Evolutionary conservation across 176 grass and related monocot species (phyloP).

Genomic region (Saccharum officinarum): DNA sequence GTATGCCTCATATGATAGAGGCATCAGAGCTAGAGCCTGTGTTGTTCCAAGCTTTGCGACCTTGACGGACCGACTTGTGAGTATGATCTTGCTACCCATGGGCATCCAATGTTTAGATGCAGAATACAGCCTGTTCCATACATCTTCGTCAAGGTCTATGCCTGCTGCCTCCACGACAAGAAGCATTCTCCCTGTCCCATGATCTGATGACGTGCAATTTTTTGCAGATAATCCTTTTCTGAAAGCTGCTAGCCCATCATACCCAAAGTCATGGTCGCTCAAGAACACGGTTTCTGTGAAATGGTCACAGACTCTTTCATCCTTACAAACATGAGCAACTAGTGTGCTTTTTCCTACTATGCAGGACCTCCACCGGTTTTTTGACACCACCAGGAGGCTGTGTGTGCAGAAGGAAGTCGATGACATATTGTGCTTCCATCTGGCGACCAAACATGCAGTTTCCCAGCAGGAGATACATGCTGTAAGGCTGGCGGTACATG

Average conservation of each 20-base stretch:
- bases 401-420: too few relatives aligned
- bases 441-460: too few relatives aligned
- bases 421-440: too few relatives aligned
- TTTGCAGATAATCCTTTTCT: not conserved
- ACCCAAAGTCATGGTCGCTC: not conserved
- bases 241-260: not conserved
- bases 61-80: not conserved
- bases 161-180: not conserved
- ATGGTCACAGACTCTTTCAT: not conserved
- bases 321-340: too few relatives aligned
- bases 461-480: too few relatives aligned
- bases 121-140: not conserved
- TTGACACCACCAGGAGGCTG: too few relatives aligned
- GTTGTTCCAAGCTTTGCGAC: not conserved
- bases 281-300: constrained; percentile 11
- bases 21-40: not conserved
- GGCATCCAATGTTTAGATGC: not conserved
- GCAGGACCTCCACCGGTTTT: too few relatives aligned
- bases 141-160: not conserved
- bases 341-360: too few relatives aligned
- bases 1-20: too few relatives aligned
- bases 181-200: not conserved
- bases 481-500: not conserved
- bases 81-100: constrained; percentile 26
- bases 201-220: too few relatives aligned